Conservation (phyloP, 345 rosid genomes). For the Arabidopsis suecica region DNA sequence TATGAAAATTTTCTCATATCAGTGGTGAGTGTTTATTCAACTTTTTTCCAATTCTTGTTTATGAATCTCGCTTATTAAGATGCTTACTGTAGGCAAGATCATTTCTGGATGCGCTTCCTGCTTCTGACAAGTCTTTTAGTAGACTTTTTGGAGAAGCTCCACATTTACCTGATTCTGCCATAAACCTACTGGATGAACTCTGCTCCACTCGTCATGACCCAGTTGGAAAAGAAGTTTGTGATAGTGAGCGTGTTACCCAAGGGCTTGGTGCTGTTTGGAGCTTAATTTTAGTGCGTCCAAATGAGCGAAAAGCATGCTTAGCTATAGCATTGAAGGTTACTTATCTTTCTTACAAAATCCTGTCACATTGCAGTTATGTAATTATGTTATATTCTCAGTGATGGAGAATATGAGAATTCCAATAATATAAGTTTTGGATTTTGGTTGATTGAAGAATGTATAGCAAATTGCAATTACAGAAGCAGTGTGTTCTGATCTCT, state of each 20-base stretch:
- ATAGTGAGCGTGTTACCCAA: conserved; percentile 90
- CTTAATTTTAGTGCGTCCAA: conserved; percentile 90
- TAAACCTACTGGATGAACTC: conserved; percentile 75
- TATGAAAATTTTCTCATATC: conserved; percentile 85
- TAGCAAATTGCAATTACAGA: conserved; percentile 2
- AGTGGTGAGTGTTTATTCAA: conserved; percentile 63
- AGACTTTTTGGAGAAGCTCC: conserved; percentile 96
- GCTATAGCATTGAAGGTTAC: conserved; percentile 78
- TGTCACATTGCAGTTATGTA: conserved; percentile 19
- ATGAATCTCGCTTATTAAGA: conserved; percentile 39
- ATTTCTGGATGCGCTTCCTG: conserved; percentile 82
- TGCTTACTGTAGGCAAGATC: conserved; percentile 73
- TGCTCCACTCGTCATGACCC: conserved; percentile 75
- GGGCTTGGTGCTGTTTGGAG: conserved; percentile 99
- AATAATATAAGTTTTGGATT: conserved; percentile 9
- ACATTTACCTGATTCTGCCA: conserved; percentile 69
- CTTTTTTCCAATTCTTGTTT: conserved; percentile 36
- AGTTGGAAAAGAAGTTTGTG: conserved; percentile 65
- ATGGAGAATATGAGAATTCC: conserved; percentile 13
- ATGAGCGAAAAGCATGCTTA: conserved; percentile 79
- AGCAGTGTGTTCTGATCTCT: conserved; percentile 23
- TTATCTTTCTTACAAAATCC: conserved; percentile 27
- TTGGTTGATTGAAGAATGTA: conserved; percentile 18
- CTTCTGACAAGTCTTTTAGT: conserved; percentile 94
- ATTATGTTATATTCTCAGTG: conserved; percentile 30